Base-by-base conservation (phyloP, 768 basidiomycete genomes). In the Boletus pseudo-olivaceus region DNA sequence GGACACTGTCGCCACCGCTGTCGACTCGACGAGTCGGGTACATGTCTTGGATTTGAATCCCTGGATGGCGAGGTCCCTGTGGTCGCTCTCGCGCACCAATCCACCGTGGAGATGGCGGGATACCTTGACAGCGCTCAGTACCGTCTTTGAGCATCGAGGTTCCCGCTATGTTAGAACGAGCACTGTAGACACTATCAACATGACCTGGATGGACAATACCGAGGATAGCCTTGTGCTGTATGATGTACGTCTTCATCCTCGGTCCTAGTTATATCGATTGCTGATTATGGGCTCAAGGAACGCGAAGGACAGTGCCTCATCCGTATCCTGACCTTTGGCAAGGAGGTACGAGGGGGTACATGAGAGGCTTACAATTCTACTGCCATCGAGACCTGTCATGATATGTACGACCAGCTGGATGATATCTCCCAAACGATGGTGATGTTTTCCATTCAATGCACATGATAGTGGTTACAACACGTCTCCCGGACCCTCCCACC, bases 171-270 rank as follows among this genome's bases (percentile, higher is more conserved):
- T 70, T 3, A 59, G 67, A 46, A 72, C 69, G 14, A 72, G 73
- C 49, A 80, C 78, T 15, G 76, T 78, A 3, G 73, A 78, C 53
- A 71, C 75, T 9, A 69, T 75, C 46, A 70, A 67, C 34, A 74
- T 84, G 49, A 78, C 82, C 34, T 78, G 76, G 65, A 69, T 84
- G 51, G 72, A 75, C 38, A 76, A 77, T 38, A 85, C 81, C 11
- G 84, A 85, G 64, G 84, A 86, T 57, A 82, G 83, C 51, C 74
- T 85, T 19, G 69, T 84, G 49, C 62, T 86, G 49, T 75, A 83
- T 56, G 65, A 82, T 57, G 84, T 83, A 65, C 43, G 80, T 71
- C 35, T 42, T 37, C 19, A 4, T 26, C 20, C 19, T 48, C 48
- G n/a, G 35, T 30, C 34, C 17, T 9, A 0, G 39, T 30, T 7